Percentiles rank a stretch among this genome's conserved stretches.
Conservation (phyloP, 1,139 yeast species). For the Debaryomyces fabryi region DNA sequence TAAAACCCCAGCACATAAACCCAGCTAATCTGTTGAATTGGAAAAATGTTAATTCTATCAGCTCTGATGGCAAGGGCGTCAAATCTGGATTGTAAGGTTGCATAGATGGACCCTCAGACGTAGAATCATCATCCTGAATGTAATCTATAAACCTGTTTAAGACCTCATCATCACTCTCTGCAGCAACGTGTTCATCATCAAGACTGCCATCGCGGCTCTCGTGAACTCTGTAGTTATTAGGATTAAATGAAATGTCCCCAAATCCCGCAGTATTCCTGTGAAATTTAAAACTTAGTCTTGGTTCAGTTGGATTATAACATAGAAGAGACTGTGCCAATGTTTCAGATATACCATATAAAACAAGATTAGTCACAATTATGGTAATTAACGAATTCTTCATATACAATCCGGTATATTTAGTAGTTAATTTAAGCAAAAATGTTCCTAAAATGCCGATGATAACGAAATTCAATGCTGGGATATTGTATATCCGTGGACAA, state of each 20-base stretch:
- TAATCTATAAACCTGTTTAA: conserved; percentile 41
- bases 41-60: conserved; percentile 45
- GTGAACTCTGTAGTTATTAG: conserved; percentile 11
- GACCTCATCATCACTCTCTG: conserved; percentile 30
- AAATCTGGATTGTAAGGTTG: conserved; percentile 2
- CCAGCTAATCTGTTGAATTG: conserved; percentile 73
- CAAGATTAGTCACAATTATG: conserved; percentile 78
- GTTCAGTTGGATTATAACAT: conserved; percentile 30
- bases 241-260: conserved; percentile 16
- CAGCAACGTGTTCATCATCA: conserved; percentile 15
- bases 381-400: conserved; percentile 69
- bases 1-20: conserved; percentile 85
- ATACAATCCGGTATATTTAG: conserved; percentile 66
- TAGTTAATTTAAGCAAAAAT: conserved; percentile 54
- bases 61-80: conserved; percentile 6
- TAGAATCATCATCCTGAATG: conserved; percentile 32
- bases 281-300: conserved; percentile 25
- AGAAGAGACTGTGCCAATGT: conserved; percentile 79
- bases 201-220: not conserved
- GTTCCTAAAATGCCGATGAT: conserved; percentile 52
- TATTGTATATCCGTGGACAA: conserved; percentile 37
- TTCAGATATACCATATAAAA: conserved; percentile 86
- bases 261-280: conserved; percentile 16
- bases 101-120: not conserved
- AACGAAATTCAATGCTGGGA: conserved; percentile 57